These are phyloP conservation scores for Rostrohypoxylon terebratum DNA, from an alignment of 495 filamentous ascomycete species.

Conservation along the genomic window DNA sequence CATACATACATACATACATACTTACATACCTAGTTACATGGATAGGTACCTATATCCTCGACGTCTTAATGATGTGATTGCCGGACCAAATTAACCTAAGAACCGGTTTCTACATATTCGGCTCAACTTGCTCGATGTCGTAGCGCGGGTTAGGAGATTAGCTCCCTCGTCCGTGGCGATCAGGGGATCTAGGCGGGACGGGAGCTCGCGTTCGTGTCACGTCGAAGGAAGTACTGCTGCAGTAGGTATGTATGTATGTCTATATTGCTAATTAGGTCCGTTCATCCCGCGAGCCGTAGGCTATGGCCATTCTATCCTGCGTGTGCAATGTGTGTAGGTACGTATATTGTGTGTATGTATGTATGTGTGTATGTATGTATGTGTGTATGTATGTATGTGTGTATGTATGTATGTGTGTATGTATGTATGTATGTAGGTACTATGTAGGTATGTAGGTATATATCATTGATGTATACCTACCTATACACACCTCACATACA, in stretches of 20 bases:
- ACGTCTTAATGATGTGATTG: constrained; percentile 14
- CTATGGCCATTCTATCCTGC: background rate
- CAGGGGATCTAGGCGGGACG: background rate
- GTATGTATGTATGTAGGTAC: too few species aligned
- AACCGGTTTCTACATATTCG: background rate
- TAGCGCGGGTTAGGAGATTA: background rate
- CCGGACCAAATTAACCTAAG: background rate
- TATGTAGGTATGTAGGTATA: too few species aligned
- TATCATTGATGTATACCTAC: too few species aligned
- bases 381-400: too few species aligned
- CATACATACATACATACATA: background rate
- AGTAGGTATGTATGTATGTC: too few species aligned
- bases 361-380: too few species aligned
- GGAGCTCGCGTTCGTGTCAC: background rate
- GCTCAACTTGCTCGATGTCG: background rate
- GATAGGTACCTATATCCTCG: background rate
- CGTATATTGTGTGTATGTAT: too few species aligned
- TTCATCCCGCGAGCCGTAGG: background rate
- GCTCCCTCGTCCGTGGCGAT: background rate
- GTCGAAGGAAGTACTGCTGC: too few species aligned
- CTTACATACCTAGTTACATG: too few species aligned
- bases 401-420: background rate
- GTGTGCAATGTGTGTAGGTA: background rate
- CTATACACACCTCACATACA: background rate
- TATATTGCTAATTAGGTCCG: background rate